phyloP scores from a whole-genome alignment of 352 stramenopile genomes.

The Albugo laibachii region DNA sequence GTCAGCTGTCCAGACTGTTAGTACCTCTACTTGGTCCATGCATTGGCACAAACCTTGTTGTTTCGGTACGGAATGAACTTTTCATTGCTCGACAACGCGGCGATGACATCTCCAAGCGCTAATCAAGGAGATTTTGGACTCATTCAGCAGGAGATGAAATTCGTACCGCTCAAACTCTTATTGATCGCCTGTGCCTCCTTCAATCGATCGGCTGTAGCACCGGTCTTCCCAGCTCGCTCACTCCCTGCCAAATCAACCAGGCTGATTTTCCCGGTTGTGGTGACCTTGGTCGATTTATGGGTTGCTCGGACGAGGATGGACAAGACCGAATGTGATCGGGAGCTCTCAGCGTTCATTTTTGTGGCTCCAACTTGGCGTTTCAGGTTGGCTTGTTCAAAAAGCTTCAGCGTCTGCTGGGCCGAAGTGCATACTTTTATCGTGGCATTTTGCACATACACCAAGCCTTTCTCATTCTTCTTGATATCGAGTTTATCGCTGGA shows the following conservation, averaged over 20 bases:
- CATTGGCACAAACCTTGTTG: conserved; percentile 46
- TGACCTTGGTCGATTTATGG: conserved; percentile 78
- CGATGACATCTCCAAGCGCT: conserved; percentile 84
- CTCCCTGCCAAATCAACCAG: conserved; percentile 80
- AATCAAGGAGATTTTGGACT: background rate
- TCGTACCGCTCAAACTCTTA: conserved; percentile 67
- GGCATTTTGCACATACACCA: conserved; percentile 81
- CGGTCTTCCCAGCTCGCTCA: conserved; percentile 72
- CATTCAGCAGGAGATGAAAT: background rate
- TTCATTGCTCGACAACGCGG: conserved; percentile 73
- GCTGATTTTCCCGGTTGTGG: conserved; percentile 60
- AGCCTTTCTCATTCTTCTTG: conserved; percentile 84
- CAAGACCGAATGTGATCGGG: conserved; percentile 81
- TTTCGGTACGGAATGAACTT: conserved; percentile 90
- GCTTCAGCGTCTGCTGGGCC: conserved; percentile 49
- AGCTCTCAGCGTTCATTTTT: conserved; percentile 87
- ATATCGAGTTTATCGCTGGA: conserved; percentile 78
- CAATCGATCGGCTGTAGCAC: conserved; percentile 59
- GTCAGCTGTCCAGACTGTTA: conserved; percentile 30
- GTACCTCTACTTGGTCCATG: background rate
- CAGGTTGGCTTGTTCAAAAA: conserved; percentile 79
- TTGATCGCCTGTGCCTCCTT: conserved; percentile 83
- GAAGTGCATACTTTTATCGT: conserved; percentile 51
- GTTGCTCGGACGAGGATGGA: conserved; percentile 74
- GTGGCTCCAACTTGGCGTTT: conserved; percentile 80